Conservation (phyloP, 2,329 filamentous ascomycete genomes). For the Epichloe festucae region DNA sequence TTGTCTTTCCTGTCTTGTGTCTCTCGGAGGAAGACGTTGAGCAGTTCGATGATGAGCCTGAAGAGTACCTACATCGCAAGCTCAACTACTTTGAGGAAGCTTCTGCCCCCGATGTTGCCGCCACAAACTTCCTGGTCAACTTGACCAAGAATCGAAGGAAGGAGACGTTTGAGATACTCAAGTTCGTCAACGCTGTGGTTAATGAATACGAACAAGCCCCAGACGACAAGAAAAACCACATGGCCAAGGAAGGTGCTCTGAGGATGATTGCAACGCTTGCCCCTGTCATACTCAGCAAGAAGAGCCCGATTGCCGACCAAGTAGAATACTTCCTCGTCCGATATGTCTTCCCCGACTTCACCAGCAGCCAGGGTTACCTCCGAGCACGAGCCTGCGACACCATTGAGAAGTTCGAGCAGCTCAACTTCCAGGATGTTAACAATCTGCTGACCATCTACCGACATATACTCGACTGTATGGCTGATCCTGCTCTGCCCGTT, state of each 20-base stretch:
- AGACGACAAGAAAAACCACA: slow-evolving; percentile 81
- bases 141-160: slow-evolving; percentile 90
- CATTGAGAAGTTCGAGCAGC: slow-evolving; percentile 92
- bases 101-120: slow-evolving; percentile 85
- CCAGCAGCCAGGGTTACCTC: slow-evolving; percentile 81
- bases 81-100: slow-evolving; percentile 97
- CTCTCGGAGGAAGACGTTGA: slow-evolving; percentile 85
- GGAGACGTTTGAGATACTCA: slow-evolving; percentile 87
- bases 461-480: slow-evolving; percentile 94
- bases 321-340: slow-evolving; percentile 98
- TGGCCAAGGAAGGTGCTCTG: slow-evolving; percentile 91
- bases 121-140: slow-evolving; percentile 91
- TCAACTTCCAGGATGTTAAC: slow-evolving; percentile 92
- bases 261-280: slow-evolving; percentile 95
- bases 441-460: slow-evolving; percentile 94
- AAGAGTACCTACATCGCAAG: slow-evolving; percentile 94
- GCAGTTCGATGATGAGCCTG: slow-evolving; percentile 85
- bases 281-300: slow-evolving; percentile 90
- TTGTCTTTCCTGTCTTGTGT: slow-evolving; percentile 91
- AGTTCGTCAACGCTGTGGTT: slow-evolving; percentile 89
- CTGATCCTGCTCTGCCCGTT: slow-evolving; percentile 83
- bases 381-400: slow-evolving; percentile 93
- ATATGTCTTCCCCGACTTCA: slow-evolving; percentile 97
- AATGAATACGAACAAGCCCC: slow-evolving; percentile 79
- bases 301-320: slow-evolving; percentile 93